These are phyloP conservation scores for Protea cynaroides DNA, from an alignment of 164 flowering plant species.

Conservation along the genomic window DNA sequence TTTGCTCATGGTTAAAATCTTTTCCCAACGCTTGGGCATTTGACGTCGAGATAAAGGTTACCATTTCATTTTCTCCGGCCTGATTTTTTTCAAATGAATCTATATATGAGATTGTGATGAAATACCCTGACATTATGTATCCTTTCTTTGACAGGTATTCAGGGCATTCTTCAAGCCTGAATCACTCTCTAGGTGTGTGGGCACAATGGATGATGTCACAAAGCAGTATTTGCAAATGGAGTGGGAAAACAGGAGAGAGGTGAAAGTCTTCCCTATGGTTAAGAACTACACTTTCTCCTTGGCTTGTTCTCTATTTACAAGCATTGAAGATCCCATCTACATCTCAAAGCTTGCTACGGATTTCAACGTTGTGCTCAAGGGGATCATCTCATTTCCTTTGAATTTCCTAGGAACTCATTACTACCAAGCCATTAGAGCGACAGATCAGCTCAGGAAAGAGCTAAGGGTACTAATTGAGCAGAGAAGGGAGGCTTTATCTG, in stretches of 20 bases:
- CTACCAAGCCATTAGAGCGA: slow-evolving; percentile 6
- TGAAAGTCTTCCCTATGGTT: slow-evolving; percentile 17
- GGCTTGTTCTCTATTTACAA: slow-evolving; percentile 10
- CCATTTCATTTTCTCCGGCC: too few relatives aligned
- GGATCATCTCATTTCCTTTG: slow-evolving; percentile 7
- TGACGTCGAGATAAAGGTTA: too few relatives aligned
- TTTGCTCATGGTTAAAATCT: too few relatives aligned
- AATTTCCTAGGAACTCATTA: slow-evolving; percentile 13
- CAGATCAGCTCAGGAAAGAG: slow-evolving; percentile 1
- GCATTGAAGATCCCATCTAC: slow-evolving; percentile 8
- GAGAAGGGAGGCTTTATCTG: background rate
- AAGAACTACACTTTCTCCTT: slow-evolving; percentile 20
- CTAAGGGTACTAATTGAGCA: slow-evolving; percentile 3
- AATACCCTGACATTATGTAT: too few relatives aligned
- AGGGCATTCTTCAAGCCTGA: slow-evolving; percentile 20
- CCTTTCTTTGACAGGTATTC: too few relatives aligned
- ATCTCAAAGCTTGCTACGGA: background rate
- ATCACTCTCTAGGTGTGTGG: slow-evolving; percentile 15
- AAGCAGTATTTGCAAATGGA: slow-evolving; percentile 9
- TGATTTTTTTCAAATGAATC: too few relatives aligned
- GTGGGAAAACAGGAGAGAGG: slow-evolving; percentile 13
- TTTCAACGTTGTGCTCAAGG: background rate
- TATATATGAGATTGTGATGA: too few relatives aligned
- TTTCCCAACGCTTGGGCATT: too few relatives aligned
- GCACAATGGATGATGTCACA: slow-evolving; percentile 19